Evolutionary conservation across 177 flowering plant genomes (phyloP), one percentile per base, ranked within the genome.

Genomic region (Telopea speciosissima): DNA sequence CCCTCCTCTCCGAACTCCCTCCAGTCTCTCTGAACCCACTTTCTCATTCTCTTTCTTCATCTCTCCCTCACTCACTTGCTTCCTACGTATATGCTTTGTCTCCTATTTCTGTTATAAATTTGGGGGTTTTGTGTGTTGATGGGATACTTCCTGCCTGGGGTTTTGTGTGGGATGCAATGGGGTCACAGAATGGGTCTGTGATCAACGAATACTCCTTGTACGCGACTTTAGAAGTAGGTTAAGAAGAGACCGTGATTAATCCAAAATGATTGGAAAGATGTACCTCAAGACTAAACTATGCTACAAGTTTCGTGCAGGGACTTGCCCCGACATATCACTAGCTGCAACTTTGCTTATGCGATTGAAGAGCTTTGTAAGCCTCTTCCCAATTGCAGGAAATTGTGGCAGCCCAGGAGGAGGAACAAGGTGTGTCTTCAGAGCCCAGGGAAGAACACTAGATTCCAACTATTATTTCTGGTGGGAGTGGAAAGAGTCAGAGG

Each of bases 361-460:
- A 81, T 88, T 25, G 98, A 95, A 70, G 99, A 95, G 75, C 88
- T 95, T 13, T 80, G 98, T 3, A 87, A 88, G 62, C 99, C 99
- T 12, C 99, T 98, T 26, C 91, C 96, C 0, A 93, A 95, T 75
- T 95, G 99, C 98, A 93, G 76, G 98, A 95, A 22, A 93, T 95
- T 59, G 90, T 95, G 71, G 98, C 97, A 8, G 83, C 88, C 16
- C 91, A 91, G 42, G 97, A 87, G 68, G 97, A 90, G 12, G 92
- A 89, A 22, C 72, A 78, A 28, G 81, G 77, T 8, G 77, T 59
- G 19, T 24, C 69, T 9, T 67, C 70, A 21, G 90, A 85, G 70
- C 92, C 89, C 3, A 85, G 98, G 80, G 99, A 93, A 76, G 99
- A 95, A 65, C 87, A 82, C 68, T 97, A 93, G 79, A 95, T 95